Evolutionary conservation across 1,139 yeast genomes (phyloP).

Genomic region (Sugiyamaella neomexicana): DNA sequence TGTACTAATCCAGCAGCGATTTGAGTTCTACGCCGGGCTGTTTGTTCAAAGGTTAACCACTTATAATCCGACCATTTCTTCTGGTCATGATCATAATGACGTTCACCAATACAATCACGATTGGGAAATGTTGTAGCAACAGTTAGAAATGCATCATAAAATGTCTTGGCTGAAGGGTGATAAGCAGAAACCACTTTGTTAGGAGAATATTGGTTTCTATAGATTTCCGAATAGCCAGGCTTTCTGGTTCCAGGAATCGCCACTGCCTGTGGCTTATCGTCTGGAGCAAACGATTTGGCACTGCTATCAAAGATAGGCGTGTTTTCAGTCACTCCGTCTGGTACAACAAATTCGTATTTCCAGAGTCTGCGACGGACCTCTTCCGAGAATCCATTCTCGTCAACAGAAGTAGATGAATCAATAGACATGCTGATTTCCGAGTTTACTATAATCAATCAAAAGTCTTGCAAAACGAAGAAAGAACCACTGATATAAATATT

Average conservation of each 20-base stretch:
- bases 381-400: constrained; percentile 21
- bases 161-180: constrained; percentile 55
- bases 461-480: no score
- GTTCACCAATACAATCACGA: constrained; percentile 52
- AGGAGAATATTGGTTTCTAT: constrained; percentile 47
- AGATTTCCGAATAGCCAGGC: constrained; percentile 56
- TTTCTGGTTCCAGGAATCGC: constrained; percentile 50
- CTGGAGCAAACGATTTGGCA: constrained; percentile 3
- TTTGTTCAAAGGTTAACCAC: constrained; percentile 50
- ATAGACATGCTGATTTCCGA: neutral
- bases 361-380: constrained; percentile 24
- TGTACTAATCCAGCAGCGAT: constrained; percentile 68
- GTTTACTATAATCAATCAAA: no score
- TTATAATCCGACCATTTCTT: constrained; percentile 49
- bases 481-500: no score
- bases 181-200: constrained; percentile 47
- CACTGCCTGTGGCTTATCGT: constrained; percentile 39
- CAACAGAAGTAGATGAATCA: neutral
- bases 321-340: constrained; percentile 13
- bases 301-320: constrained; percentile 9
- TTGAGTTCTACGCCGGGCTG: constrained; percentile 47
- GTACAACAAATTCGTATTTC: constrained; percentile 14
- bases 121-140: constrained; percentile 44
- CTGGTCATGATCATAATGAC: constrained; percentile 48
- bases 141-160: constrained; percentile 51